Evolutionary conservation across 2,329 filamentous ascomycete species (phyloP), one percentile per base, ranked within the genome.

Genomic region (Stachybotrys echinatus): DNA sequence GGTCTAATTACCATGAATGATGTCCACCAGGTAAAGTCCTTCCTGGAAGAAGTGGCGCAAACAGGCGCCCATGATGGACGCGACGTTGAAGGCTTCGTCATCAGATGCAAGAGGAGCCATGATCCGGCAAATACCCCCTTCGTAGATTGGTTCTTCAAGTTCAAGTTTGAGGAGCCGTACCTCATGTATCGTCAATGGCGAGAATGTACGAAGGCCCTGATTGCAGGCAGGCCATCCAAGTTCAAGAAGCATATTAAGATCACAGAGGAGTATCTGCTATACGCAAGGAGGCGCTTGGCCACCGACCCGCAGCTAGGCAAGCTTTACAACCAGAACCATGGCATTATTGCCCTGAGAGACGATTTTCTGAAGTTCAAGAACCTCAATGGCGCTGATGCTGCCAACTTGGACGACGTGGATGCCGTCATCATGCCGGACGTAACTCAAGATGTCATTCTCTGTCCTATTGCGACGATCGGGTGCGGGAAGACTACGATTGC

Each of bases 111-210:
- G 72, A 84, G 75, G 74, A 73, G 77, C 17, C 63, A 69, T n/a
- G 69, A 83, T 23, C 73, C 74, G 0, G 71, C 69, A 1, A 64
- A 66, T 14, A 67, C 66, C 2, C 79, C 81, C 1, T 94, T 85
- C 65, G 73, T 81, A n/a, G 92, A 99, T 66, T 99, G 94, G 94
- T 99, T 99, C 71, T 99, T 99, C 84, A 99, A 99, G 71, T 99
- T 92, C 81, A 99, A 99, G 73, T 99, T 99, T 53, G 94, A 99
- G 64, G 94, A 99, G 71, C 94, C 94, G 1, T 99, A 99, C 65
- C 74, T 99, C 53, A 95, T 99, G 90, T 99, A 97, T 71, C 85
- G 94, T 21, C 94, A 99, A 72, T 99, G 94, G 94, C 85, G 94
- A 54, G 94, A 99, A 72, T 95, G 89, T 65, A 99, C 94, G 40